Evolutionary conservation across 2,329 filamentous ascomycete species (phyloP).

Genomic region (Fusarium domesticum): DNA sequence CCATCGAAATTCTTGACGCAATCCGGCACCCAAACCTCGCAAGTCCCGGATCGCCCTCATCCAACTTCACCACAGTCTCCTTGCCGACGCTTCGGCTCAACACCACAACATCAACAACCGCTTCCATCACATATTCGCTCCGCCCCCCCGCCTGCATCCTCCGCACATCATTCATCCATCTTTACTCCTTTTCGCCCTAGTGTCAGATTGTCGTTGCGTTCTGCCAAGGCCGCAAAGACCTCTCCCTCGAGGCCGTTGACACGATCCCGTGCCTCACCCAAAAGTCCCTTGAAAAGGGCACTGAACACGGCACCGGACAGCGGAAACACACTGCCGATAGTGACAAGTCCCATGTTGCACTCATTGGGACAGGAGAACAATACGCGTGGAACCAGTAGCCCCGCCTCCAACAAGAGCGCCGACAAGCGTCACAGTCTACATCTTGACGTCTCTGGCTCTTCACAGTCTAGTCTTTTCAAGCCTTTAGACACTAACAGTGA

Average conservation of each 20-base stretch:
- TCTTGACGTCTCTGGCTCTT: constrained; percentile 54
- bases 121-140: constrained; percentile 34
- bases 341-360: constrained; percentile 37
- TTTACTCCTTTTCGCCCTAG: constrained; percentile 65
- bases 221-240: constrained; percentile 58
- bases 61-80: constrained; percentile 50
- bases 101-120: constrained; percentile 36
- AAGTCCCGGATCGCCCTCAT: constrained; percentile 48
- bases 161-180: constrained; percentile 43
- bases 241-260: constrained; percentile 53
- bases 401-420: constrained; percentile 18
- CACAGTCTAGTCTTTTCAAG: constrained; percentile 50
- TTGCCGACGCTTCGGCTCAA: constrained; percentile 43
- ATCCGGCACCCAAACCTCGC: constrained; percentile 46
- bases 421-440: constrained; percentile 58
- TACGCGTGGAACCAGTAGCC: constrained; percentile 36
- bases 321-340: constrained; percentile 60
- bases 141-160: constrained; percentile 36
- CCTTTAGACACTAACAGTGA: constrained; percentile 45
- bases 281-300: constrained; percentile 77
- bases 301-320: constrained; percentile 68
- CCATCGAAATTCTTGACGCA: constrained; percentile 78
- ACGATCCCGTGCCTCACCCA: constrained; percentile 68
- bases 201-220: constrained; percentile 63
- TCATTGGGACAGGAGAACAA: constrained; percentile 46